These are phyloP conservation scores for Noccaea caerulescens DNA, from an alignment of 345 rosid species.

Conservation along the genomic window DNA sequence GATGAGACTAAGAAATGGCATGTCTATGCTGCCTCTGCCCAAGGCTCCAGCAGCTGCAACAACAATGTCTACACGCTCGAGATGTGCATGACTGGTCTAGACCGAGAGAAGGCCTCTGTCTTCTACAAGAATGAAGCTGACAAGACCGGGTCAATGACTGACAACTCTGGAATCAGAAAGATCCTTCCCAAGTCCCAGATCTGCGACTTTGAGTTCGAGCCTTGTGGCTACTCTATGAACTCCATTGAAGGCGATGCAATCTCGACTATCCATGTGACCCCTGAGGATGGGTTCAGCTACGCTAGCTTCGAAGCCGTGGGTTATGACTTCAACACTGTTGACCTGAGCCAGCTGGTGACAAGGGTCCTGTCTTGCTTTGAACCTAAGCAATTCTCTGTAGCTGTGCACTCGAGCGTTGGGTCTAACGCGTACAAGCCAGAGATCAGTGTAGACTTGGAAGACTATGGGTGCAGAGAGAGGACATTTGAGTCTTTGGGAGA, in stretches of 20 bases:
- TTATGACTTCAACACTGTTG: slow-evolving; percentile 56
- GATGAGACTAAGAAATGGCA: slow-evolving; percentile 81
- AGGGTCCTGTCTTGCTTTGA: slow-evolving; percentile 83
- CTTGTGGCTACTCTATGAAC: slow-evolving; percentile 99
- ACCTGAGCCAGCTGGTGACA: slow-evolving; percentile 54
- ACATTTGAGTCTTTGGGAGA: slow-evolving; percentile 44
- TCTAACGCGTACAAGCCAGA: slow-evolving; percentile 40
- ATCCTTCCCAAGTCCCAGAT: slow-evolving; percentile 84
- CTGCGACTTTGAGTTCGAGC: slow-evolving; percentile 93
- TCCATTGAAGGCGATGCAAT: slow-evolving; percentile 74
- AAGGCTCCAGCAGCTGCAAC: slow-evolving; percentile 10
- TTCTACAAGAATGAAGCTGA: slow-evolving; percentile 62
- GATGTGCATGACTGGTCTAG: slow-evolving; percentile 97
- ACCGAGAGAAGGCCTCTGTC: slow-evolving; percentile 66
- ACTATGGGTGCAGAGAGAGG: slow-evolving; percentile 49
- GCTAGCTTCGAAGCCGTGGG: slow-evolving; percentile 93
- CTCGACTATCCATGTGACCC: slow-evolving; percentile 91
- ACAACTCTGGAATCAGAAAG: slow-evolving; percentile 80
- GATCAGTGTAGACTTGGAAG: slow-evolving; percentile 52
- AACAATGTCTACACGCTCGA: slow-evolving; percentile 68
- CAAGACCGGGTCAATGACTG: slow-evolving; percentile 66
- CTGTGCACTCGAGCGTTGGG: slow-evolving; percentile 55
- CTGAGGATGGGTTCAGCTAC: slow-evolving; percentile 95
- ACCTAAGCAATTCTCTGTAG: slow-evolving; percentile 75
- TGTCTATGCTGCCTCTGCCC: slow-evolving; percentile 78